Evolutionary conservation across 2,329 filamentous ascomycete genomes (phyloP).

Genomic region (Alternaria ethzedia): DNA sequence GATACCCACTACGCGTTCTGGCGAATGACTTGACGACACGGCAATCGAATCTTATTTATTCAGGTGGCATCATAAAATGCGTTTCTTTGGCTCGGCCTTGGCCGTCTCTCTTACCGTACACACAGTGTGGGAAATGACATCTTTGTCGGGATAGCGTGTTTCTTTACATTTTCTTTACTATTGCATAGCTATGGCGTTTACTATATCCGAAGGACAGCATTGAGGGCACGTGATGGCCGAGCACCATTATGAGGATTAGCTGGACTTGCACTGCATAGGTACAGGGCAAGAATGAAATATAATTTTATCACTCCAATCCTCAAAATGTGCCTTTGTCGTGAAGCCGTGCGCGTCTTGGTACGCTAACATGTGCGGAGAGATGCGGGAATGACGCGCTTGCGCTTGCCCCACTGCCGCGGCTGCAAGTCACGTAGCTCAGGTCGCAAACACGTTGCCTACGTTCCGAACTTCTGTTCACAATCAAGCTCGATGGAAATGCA

Average conservation of each 20-base stretch:
- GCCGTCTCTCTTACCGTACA: constrained; percentile 5
- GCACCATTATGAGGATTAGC: background rate
- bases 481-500: constrained; percentile 21
- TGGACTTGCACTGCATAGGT: background rate
- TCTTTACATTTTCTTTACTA: constrained; percentile 12
- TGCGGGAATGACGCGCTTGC: constrained; percentile 12
- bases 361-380: background rate
- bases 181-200: constrained; percentile 39
- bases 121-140: constrained; percentile 17
- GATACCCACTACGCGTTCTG: constrained; percentile 39
- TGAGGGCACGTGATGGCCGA: constrained; percentile 3
- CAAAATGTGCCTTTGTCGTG: background rate
- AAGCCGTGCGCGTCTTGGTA: background rate
- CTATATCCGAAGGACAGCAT: constrained; percentile 9
- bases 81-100: constrained; percentile 2
- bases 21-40: constrained; percentile 21
- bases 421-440: constrained; percentile 1
- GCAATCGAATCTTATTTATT: constrained; percentile 11
- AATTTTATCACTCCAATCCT: background rate
- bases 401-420: constrained; percentile 8
- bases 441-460: constrained; percentile 8
- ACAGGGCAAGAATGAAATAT: background rate
- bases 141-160: constrained; percentile 12
- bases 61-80: constrained; percentile 2
- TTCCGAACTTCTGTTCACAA: background rate